phyloP scores from a whole-genome alignment of 1,139 yeast species.

The Suhomyces chickasaworum region DNA sequence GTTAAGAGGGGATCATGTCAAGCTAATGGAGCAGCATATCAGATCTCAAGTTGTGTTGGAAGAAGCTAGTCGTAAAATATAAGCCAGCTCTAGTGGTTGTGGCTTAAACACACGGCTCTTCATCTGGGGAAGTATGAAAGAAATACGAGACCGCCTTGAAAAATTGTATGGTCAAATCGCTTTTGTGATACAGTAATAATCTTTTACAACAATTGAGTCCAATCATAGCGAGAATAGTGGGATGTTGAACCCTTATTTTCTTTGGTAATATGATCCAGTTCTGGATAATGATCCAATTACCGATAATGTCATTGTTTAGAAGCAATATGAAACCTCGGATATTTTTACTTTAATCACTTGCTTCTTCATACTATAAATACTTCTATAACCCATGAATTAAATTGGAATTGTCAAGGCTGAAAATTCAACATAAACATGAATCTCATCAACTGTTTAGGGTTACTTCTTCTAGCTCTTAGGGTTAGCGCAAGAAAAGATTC shows the following conservation, averaged over 20 bases:
- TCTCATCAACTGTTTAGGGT: background rate
- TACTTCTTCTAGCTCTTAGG: background rate
- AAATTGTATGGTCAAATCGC: background rate
- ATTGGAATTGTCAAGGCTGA: background rate
- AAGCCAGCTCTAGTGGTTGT: background rate
- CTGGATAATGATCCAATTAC: background rate
- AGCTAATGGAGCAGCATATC: background rate
- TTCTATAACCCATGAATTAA: background rate
- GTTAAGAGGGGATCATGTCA: background rate
- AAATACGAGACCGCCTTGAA: background rate
- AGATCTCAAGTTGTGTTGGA: background rate
- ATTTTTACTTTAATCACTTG: background rate
- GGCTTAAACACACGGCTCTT: background rate
- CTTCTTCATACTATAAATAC: background rate
- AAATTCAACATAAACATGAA: constrained; percentile 5
- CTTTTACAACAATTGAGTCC: background rate
- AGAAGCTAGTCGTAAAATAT: background rate
- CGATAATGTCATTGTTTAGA: background rate
- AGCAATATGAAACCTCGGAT: background rate
- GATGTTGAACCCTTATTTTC: background rate
- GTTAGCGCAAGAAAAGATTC: background rate
- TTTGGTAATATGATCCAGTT: background rate
- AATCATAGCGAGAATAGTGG: background rate
- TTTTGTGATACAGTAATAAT: background rate
- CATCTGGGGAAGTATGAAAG: background rate